phyloP scores from a whole-genome alignment of 2,329 filamentous ascomycete genomes.

The Chaetomiaceae sp. region DNA sequence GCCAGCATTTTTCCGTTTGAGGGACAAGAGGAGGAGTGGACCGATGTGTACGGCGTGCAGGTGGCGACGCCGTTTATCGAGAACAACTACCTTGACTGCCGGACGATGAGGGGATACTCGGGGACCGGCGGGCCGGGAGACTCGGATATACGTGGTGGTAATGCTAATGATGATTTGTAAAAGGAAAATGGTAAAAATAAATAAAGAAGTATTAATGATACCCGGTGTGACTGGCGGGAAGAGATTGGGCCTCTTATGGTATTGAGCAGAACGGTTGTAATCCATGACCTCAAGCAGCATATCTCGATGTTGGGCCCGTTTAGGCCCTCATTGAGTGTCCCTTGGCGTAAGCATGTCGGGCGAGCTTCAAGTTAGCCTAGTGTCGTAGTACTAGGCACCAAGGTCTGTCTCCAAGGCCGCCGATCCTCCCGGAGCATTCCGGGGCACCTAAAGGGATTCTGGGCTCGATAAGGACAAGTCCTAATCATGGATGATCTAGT shows the following conservation, averaged over 20 bases:
- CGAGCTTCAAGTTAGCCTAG: no score
- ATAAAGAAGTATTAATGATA: conserved; percentile 4
- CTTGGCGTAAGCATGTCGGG: background rate
- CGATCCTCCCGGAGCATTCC: no score
- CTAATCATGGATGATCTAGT: no score
- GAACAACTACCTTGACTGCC: conserved; percentile 32
- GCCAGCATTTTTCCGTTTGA: conserved; percentile 27
- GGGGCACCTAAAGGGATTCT: no score
- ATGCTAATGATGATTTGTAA: conserved; percentile 9
- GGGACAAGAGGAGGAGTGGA: conserved; percentile 19
- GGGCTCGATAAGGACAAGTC: no score
- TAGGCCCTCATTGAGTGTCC: background rate
- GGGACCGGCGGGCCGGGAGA: conserved; percentile 24
- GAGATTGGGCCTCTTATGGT: background rate
- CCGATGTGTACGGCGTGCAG: conserved; percentile 29
- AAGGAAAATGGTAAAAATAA: background rate
- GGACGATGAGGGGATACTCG: conserved; percentile 28
- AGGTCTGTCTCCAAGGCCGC: no score
- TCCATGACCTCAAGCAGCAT: background rate
- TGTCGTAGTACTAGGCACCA: no score
- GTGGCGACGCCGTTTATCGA: conserved; percentile 34
- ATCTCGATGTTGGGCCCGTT: background rate
- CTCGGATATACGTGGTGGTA: conserved; percentile 6
- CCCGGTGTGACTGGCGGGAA: background rate
- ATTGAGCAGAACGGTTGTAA: background rate